These are phyloP conservation scores for Colletotrichum phormii DNA, from an alignment of 2,329 filamentous ascomycete genomes.

Conservation along the genomic window DNA sequence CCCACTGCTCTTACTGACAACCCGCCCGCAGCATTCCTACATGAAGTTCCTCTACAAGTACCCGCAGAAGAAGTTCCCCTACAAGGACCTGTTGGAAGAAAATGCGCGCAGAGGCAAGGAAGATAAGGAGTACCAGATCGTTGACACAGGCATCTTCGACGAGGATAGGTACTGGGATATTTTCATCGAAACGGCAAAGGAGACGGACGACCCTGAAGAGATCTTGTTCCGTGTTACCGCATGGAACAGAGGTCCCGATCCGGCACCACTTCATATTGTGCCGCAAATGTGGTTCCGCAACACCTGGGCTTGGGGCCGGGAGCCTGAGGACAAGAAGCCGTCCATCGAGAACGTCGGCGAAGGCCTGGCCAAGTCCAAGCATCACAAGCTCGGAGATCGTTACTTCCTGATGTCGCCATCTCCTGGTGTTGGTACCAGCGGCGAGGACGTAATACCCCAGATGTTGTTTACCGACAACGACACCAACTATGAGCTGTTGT, in stretches of 20 bases:
- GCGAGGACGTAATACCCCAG: constrained; percentile 86
- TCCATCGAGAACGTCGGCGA: constrained; percentile 75
- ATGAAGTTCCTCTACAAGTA: constrained; percentile 99
- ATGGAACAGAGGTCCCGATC: constrained; percentile 93
- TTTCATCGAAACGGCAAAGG: constrained; percentile 95
- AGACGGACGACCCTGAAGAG: constrained; percentile 90
- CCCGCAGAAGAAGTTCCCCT: constrained; percentile 90
- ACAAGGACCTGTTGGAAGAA: constrained; percentile 86
- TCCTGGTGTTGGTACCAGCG: constrained; percentile 81
- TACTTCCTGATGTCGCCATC: constrained; percentile 90
- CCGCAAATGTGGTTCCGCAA: constrained; percentile 98
- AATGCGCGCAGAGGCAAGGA: constrained; percentile 81
- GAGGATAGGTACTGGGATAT: constrained; percentile 97
- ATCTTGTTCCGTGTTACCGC: constrained; percentile 94
- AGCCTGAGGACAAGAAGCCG: constrained; percentile 81
- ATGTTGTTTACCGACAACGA: constrained; percentile 96
- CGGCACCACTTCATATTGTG: constrained; percentile 91
- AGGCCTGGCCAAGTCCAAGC: constrained; percentile 79
- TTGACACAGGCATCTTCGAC: constrained; percentile 89
- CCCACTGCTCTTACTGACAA: constrained; percentile 35
- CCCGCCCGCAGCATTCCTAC: constrained; percentile 81
- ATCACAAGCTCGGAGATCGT: constrained; percentile 83
- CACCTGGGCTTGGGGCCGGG: constrained; percentile 94
- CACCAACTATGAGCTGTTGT: constrained; percentile 84
- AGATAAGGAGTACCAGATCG: constrained; percentile 90